Evolutionary conservation across 2,329 filamentous ascomycete genomes (phyloP), one percentile per base, ranked within the genome.

Genomic region (Sporothrix luriei): DNA sequence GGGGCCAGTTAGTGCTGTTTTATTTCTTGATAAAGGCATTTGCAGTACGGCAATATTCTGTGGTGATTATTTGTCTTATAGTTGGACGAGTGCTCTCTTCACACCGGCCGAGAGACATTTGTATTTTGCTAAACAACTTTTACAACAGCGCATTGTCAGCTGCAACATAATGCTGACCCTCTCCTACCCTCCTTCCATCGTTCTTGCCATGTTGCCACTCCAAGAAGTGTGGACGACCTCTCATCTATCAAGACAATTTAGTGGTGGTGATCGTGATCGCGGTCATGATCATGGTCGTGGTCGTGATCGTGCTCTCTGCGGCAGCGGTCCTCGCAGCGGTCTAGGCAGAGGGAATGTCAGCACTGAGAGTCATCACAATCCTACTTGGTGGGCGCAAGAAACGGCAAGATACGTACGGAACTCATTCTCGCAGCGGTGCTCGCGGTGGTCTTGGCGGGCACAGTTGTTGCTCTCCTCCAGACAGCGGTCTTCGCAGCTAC

Each of bases 381-480:
- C 6, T 51, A 19, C 16, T 0, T 19, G 6, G 19, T 7, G 19
- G 7, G 21, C 19, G 4, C 48, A 51, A 9, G n/a, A n/a, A 4
- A 61, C 57, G n/a, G 4, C 48, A 51, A 9, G n/a, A n/a, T 1
- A 61, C 57, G n/a, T 61, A 68, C 67, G 43, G 67, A 61, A 68
- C 46, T 62, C 38, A 3, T 61, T n/a, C 24, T 52, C 54, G 46
- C 67, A 68, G 24, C 46, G 67, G 46, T 48, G 55, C 24, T 68
- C 67, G 55, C 52, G 40, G 67, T 48, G 38, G 11, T 55, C 13
- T n/a, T 29, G 26, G 24, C 66, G 66, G n/a, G 55, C 54, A n/a
- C 66, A 68, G 21, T 68, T 26, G 46, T 68, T 61, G 66, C 46
- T 68, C 66, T 61, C 66, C 11, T 59, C 40, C 48, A 66, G 61